These are phyloP conservation scores for Podospora australis DNA, from an alignment of 495 filamentous ascomycete species.

Conservation along the genomic window DNA sequence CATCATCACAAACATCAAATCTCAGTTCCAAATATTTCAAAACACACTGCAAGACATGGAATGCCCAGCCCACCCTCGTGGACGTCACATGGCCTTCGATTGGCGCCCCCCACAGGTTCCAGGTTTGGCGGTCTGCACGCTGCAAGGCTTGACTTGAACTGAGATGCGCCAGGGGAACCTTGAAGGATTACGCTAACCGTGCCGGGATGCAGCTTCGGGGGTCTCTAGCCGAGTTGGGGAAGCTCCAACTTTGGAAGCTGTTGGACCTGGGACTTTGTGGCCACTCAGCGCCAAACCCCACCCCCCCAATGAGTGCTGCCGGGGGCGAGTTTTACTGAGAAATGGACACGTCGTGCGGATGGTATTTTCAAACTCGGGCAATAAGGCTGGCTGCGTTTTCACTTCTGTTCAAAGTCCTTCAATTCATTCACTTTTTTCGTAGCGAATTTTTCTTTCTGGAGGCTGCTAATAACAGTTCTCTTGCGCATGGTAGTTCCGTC, in stretches of 20 bases:
- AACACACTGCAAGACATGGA: too few species aligned
- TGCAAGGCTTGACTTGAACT: background rate
- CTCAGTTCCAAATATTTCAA: too few species aligned
- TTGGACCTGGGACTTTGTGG: constrained; percentile 1
- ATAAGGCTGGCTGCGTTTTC: constrained; percentile 13
- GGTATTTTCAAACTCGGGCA: constrained; percentile 9
- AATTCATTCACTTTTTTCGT: constrained; percentile 12
- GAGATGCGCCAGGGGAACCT: constrained; percentile 12
- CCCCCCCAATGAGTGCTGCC: constrained; percentile 7
- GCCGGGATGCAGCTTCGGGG: background rate
- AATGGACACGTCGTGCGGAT: constrained; percentile 32
- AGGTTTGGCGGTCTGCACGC: constrained; percentile 4
- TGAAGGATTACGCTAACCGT: background rate
- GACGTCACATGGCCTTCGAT: constrained; percentile 8
- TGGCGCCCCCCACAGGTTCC: constrained; percentile 17
- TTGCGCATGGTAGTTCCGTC: constrained; percentile 13
- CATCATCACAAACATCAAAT: too few species aligned
- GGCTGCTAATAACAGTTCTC: background rate
- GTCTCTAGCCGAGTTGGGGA: constrained; percentile 15
- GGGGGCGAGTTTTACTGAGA: constrained; percentile 20
- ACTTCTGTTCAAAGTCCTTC: constrained; percentile 2
- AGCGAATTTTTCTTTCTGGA: constrained; percentile 4
- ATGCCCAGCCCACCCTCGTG: too few species aligned
- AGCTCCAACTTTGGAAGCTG: background rate
- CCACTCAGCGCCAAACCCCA: constrained; percentile 14